phyloP scores from a whole-genome alignment of 495 filamentous ascomycete genomes.

The Neurospora sp. region DNA sequence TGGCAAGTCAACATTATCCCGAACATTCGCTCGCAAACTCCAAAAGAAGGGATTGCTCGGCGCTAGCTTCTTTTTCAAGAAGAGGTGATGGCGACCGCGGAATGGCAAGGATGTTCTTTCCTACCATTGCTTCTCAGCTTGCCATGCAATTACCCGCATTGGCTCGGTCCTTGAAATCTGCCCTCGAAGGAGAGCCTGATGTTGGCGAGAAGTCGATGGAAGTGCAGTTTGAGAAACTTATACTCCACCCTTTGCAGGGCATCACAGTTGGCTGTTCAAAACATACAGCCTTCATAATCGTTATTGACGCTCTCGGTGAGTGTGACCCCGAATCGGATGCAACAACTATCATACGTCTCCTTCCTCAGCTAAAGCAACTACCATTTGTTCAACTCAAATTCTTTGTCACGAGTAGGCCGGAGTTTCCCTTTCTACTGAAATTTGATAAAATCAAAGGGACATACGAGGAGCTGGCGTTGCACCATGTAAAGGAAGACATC shows the following conservation, averaged over 20 bases:
- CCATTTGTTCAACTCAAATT: constrained; percentile 4
- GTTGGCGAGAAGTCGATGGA: constrained; percentile 27
- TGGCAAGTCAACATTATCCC: constrained; percentile 37
- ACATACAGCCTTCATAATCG: constrained; percentile 19
- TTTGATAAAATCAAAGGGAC: constrained; percentile 17
- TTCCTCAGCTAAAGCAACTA: constrained; percentile 13
- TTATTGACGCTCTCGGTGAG: constrained; percentile 47
- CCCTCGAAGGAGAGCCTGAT: constrained; percentile 27
- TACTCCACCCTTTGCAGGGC: constrained; percentile 30
- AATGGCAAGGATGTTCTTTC: constrained; percentile 31
- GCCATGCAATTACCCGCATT: constrained; percentile 19
- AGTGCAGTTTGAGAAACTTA: constrained; percentile 41
- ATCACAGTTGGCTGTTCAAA: background rate
- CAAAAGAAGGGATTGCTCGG: constrained; percentile 10
- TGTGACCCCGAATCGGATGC: constrained; percentile 35
- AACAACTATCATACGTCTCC: constrained; percentile 25
- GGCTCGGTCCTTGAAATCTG: constrained; percentile 20
- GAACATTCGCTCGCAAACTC: constrained; percentile 25
- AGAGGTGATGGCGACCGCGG: constrained; percentile 34
- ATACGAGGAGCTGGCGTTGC: constrained; percentile 22
- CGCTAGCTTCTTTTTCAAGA: constrained; percentile 45
- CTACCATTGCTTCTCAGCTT: constrained; percentile 37
- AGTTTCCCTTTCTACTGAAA: constrained; percentile 30
- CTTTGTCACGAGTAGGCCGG: constrained; percentile 34
- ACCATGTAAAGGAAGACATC: constrained; percentile 19